Conservation (phyloP, 129 eudicot genomes). For the Pulicaria dysenterica region DNA sequence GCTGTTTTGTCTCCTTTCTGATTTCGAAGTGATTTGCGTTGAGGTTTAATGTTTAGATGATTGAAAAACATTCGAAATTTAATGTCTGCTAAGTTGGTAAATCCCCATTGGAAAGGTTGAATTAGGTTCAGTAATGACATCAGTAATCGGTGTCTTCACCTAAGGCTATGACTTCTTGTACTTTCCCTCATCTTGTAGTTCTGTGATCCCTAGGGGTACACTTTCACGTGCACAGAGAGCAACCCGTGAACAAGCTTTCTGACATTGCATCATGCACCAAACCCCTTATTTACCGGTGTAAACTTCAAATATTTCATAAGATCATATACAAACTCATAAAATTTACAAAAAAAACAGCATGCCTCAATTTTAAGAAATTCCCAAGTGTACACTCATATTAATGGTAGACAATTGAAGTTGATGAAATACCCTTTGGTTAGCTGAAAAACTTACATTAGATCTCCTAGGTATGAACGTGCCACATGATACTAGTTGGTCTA, state of each 20-base stretch:
- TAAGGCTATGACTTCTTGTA: not conserved
- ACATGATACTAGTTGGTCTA: too few species aligned
- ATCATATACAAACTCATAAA: not conserved
- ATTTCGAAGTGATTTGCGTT: not conserved
- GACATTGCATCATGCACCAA: not conserved
- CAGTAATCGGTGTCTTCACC: not conserved
- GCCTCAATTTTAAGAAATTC: not conserved
- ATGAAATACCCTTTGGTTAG: not conserved
- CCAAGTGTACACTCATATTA: not conserved
- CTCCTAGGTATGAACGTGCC: not conserved
- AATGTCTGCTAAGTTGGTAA: constrained; percentile 10
- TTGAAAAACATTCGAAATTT: not conserved
- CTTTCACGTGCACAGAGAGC: constrained; percentile 21
- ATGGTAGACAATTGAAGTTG: not conserved
- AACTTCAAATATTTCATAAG: not conserved
- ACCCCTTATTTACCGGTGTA: not conserved
- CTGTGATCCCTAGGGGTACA: not conserved
- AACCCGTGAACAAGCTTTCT: constrained; percentile 11
- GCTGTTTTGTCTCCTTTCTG: not conserved
- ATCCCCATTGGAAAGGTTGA: constrained; percentile 13
- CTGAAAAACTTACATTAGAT: not conserved
- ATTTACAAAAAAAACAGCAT: not conserved
- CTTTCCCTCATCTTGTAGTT: constrained; percentile 23
- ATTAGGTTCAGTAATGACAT: constrained; percentile 17
- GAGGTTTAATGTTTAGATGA: not conserved